These are phyloP conservation scores for Musa schizocarpa DNA, from an alignment of 176 grass and related monocot species.

Conservation along the genomic window DNA sequence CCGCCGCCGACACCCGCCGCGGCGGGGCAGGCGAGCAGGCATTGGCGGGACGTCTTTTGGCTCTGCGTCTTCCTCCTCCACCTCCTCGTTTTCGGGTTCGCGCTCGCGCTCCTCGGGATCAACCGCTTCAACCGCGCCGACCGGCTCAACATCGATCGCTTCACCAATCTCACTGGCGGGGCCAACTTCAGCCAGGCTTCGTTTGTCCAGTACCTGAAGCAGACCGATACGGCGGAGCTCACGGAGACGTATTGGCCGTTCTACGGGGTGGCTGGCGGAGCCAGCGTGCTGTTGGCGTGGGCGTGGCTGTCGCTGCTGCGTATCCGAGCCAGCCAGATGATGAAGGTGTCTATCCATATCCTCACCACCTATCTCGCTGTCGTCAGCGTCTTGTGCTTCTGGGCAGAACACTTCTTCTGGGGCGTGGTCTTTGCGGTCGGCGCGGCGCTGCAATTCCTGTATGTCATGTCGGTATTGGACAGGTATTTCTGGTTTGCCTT, in stretches of 20 bases:
- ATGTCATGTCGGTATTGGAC: constrained; percentile 89
- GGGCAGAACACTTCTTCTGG: constrained; percentile 90
- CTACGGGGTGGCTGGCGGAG: constrained; percentile 54
- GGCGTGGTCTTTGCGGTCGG: constrained; percentile 73
- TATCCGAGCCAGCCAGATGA: constrained; percentile 37
- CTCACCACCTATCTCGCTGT: constrained; percentile 92
- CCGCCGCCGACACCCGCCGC: background rate
- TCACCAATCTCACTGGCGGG: constrained; percentile 44
- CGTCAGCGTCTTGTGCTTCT: constrained; percentile 87
- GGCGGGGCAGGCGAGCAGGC: constrained; percentile 24
- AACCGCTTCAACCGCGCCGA: constrained; percentile 67
- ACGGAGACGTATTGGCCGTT: constrained; percentile 96
- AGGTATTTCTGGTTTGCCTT: constrained; percentile 34
- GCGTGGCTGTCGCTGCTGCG: constrained; percentile 61
- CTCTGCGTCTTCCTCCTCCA: constrained; percentile 77
- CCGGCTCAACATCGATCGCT: constrained; percentile 79
- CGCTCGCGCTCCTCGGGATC: constrained; percentile 55
- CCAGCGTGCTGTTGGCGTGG: constrained; percentile 47
- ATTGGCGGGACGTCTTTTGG: constrained; percentile 92
- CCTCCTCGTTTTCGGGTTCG: constrained; percentile 55
- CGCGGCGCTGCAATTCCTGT: constrained; percentile 70
- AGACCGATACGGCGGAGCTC: constrained; percentile 31
- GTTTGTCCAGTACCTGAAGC: constrained; percentile 3
- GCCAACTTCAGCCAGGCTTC: background rate
- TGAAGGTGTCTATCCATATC: constrained; percentile 69